A percentile compares a stretch with the other conserved stretches of the same genome.
phyloP scores from a whole-genome alignment of 108 stramenopile genomes.

The Bacterosira constricta region DNA sequence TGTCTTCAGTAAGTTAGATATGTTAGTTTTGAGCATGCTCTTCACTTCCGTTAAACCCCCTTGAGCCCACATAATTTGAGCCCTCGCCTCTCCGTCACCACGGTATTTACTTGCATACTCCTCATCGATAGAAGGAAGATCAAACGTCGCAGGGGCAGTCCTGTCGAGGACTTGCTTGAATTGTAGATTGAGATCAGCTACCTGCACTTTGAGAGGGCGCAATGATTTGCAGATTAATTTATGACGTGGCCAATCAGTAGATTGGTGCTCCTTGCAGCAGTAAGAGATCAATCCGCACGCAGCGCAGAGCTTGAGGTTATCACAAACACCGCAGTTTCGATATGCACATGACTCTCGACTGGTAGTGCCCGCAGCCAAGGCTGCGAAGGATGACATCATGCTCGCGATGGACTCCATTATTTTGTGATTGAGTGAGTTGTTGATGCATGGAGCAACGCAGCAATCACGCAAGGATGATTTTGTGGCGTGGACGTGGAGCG shows the following conservation, averaged over 20 bases:
- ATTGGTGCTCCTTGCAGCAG: conserved; percentile 8
- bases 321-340: too few relatives aligned
- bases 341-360: too few relatives aligned
- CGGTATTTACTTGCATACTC: neutral
- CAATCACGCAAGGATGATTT: too few relatives aligned
- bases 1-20: neutral
- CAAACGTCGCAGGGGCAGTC: neutral
- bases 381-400: too few relatives aligned
- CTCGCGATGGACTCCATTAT: too few relatives aligned
- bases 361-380: too few relatives aligned
- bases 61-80: neutral
- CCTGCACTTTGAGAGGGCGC: neutral
- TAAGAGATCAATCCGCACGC: neutral
- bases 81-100: neutral
- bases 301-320: neutral
- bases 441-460: too few relatives aligned
- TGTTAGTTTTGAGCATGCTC: neutral
- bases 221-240: neutral
- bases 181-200: neutral
- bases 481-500: too few relatives aligned
- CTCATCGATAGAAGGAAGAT: neutral
- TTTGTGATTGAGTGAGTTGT: too few relatives aligned
- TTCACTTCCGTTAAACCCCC: neutral
- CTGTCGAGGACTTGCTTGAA: neutral
- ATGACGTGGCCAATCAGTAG: neutral